phyloP scores from a whole-genome alignment of 139 green algal genomes.

The Parachlorella kessleri region DNA sequence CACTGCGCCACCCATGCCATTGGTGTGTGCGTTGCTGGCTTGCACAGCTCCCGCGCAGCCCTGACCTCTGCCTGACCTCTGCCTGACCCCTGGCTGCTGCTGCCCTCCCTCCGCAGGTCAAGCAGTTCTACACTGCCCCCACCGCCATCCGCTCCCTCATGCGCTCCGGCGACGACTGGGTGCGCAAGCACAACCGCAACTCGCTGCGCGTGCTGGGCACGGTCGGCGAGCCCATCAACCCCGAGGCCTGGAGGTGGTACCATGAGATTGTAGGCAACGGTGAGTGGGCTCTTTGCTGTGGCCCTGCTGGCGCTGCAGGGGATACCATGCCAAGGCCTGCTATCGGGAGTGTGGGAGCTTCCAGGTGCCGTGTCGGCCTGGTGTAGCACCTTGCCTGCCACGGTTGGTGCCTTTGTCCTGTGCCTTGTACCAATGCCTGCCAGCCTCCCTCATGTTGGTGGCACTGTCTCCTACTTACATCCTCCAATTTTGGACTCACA shows the following conservation, averaged over 20 bases:
- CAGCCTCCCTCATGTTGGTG: too few species aligned
- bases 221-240: constrained; percentile 99
- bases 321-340: too few species aligned
- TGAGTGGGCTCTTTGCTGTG: too few species aligned
- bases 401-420: too few species aligned
- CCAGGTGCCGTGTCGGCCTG: too few species aligned
- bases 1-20: not conserved
- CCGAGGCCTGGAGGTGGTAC: constrained; percentile 97
- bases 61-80: not conserved
- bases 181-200: constrained; percentile 41
- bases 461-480: too few species aligned
- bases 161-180: constrained; percentile 75
- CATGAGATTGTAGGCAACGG: too few species aligned
- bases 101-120: constrained; percentile 66
- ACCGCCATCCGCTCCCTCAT: constrained; percentile 94
- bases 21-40: not conserved
- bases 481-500: too few species aligned
- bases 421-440: too few species aligned
- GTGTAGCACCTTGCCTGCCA: too few species aligned
- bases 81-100: not conserved
- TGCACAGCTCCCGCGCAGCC: not conserved
- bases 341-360: too few species aligned
- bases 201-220: constrained; percentile 85
- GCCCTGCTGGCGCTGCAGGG: too few species aligned
- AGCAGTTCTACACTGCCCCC: constrained; percentile 95